Percentiles rank a stretch among this genome's conserved stretches.
phyloP scores from a whole-genome alignment of 2,329 filamentous ascomycete species.

The Colletotrichum karsti region DNA sequence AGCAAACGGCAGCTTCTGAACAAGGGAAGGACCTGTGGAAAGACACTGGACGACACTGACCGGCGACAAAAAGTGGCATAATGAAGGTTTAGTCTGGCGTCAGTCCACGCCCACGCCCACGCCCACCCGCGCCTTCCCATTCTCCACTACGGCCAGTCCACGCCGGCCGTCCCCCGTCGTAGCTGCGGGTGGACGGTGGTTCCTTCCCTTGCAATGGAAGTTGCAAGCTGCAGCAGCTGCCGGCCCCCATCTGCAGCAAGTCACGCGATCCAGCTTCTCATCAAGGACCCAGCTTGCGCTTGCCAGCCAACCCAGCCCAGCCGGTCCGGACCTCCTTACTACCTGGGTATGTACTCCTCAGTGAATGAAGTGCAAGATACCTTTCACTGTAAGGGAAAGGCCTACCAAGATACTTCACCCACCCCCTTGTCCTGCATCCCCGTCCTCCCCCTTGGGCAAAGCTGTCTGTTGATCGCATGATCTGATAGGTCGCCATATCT shows the following conservation, averaged over 20 bases:
- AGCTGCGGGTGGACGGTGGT: not conserved
- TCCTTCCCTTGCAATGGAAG: constrained; percentile 25
- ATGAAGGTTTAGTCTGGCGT: constrained; percentile 25
- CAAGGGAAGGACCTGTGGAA: not conserved
- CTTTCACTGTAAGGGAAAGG: too few species aligned
- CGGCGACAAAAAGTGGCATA: constrained; percentile 11
- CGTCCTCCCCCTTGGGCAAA: constrained; percentile 22
- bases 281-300: not conserved
- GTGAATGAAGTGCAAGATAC: too few species aligned
- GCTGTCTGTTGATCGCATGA: constrained; percentile 30
- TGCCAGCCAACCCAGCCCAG: constrained; percentile 3
- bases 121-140: too few species aligned
- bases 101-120: constrained; percentile 24
- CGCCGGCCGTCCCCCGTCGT: constrained; percentile 6
- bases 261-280: constrained; percentile 33
- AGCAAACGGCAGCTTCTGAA: too few species aligned
- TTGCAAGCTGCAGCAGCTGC: not conserved
- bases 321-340: constrained; percentile 19
- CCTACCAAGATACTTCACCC: not conserved
- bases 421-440: not conserved
- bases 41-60: not conserved
- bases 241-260: constrained; percentile 30
- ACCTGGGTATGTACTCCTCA: too few species aligned
- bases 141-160: constrained; percentile 15
- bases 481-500: constrained; percentile 28